Evolutionary conservation across 257 asterid species (phyloP), one percentile per base, ranked within the genome.

Genomic region (Petrea volubilis): DNA sequence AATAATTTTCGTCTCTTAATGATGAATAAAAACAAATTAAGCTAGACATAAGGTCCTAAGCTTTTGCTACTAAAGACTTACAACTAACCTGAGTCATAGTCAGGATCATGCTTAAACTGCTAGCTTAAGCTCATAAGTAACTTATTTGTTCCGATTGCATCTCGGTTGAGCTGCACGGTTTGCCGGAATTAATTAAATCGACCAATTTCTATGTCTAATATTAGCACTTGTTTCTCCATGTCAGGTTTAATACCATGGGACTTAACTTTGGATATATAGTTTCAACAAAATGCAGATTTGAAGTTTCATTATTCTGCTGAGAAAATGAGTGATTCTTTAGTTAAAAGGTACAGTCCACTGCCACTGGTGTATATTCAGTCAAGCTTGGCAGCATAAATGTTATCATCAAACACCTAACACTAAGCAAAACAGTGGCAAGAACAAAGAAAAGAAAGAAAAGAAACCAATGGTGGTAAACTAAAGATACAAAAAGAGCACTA

Each of bases 401-500:
- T 71, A 41, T 25, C 25, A 44, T 41, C 58, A 70, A 61, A 40
- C 47, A 40, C 10, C 31, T 17, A 10, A 20, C 67, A 75, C 64
- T 46, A 14, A 25, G 41, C 15, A 40, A 52, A 31, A 0, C 25
- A 56, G 24, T 23, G 2, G 10, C 21, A 50, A 0, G 21, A 67
- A 51, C 40, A 17, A 31, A 60, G 4, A 28, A 29, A 23, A n/a
- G 20, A n/a, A n/a, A n/a, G n/a, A 64, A 44, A 8, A 17, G 64
- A 73, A 64, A 40, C 40, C 21, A 53, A 66, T 15, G 65, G 60
- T 60, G 50, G 52, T 60, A 56, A 55, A 67, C 71, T 66, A 58
- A 44, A 70, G 71, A 53, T 4, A 40, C 23, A 44, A 14, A 11
- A 29, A 29, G 2, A 11, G 58, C 20, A 49, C 25, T 20, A 7